A percentile compares a stretch with the other conserved stretches of the same genome.
Evolutionary conservation across 768 basidiomycete genomes (phyloP).

Genomic region (Boletus tylopilopsis): DNA sequence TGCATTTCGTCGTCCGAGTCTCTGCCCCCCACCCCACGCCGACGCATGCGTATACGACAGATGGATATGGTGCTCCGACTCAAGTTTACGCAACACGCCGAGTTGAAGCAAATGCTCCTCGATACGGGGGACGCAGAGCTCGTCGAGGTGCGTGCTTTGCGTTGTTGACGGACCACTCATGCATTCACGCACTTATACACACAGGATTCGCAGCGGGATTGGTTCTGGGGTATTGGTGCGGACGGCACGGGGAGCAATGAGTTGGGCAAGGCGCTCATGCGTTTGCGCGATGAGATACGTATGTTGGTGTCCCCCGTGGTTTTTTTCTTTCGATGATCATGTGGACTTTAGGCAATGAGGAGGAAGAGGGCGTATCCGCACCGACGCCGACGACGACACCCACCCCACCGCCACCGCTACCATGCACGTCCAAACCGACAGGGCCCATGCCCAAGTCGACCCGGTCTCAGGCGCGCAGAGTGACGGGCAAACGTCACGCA

Average conservation of each 20-base stretch:
- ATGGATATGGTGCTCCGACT: conserved; percentile 62
- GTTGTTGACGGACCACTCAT: background rate
- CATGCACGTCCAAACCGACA: background rate
- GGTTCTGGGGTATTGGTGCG: conserved; percentile 73
- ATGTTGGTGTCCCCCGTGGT: conserved; percentile 2
- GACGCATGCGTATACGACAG: conserved; percentile 36
- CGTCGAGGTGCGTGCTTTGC: conserved; percentile 49
- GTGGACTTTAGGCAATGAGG: conserved; percentile 9
- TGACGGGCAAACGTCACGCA: conserved; percentile 5
- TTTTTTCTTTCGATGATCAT: conserved; percentile 1
- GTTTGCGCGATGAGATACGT: conserved; percentile 55
- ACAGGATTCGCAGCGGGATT: conserved; percentile 69
- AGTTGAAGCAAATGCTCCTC: conserved; percentile 58
- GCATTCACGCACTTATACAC: too few species aligned
- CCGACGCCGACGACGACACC: background rate
- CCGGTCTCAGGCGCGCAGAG: background rate
- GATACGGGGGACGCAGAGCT: conserved; percentile 61
- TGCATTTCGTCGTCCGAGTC: too few species aligned
- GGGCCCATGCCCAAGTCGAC: too few species aligned
- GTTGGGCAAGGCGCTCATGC: conserved; percentile 66
- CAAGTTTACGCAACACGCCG: conserved; percentile 68
- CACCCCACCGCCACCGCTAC: background rate
- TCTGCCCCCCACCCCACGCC: too few species aligned
- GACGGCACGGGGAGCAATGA: conserved; percentile 68
- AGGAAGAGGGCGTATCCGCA: background rate